Base-by-base conservation (phyloP, 306 rosid species). In the Clitoria ternatea region DNA sequence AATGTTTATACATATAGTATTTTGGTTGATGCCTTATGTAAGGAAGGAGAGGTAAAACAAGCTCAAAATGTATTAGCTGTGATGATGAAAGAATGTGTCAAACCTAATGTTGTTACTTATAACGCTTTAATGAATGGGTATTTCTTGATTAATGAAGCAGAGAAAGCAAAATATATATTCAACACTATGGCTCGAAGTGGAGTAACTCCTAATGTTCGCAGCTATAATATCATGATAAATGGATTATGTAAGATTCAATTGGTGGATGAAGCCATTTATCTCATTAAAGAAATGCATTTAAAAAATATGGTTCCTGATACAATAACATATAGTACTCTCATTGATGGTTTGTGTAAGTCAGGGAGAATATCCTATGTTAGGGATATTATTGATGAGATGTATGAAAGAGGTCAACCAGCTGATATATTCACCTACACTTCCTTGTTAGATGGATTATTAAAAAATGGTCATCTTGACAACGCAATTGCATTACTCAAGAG, bases 91-190 rank as follows among this genome's bases (percentile, higher is more conserved):
- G 36, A 6, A 1, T 35, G 26, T 1, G 2, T 26, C n/a, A 14
- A 56, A 12, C 74, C 65, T 2, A 0, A 72, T 52, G 8, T 35
- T 6, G 48, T 81, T 15, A 71, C 69, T 2, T 65, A 76, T 43
- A 70, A 2, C 32, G 1, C 62, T 3, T 20, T 75, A 10, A 54
- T 70, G 35, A 49, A 80, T 65, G 81, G 85, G 8, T 74, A 74
- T 7, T 53, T 24, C 42, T 18, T 53, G 18, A 37, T 37, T 1
- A 50, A 40, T 17, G 6, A 67, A 6, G n/a, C 68, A 12, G 20
- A 27, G 6, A 40, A 36, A 2, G 78, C 81, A 13, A 4, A 6
- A 19, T 8, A 62, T 24, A 15, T 61, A 7, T 56, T 72, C 26
- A 36, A 12, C 8, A 5, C 0, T 5, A 69, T 76, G 75, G 12